Evolutionary conservation across 139 green algal genomes (phyloP), one percentile per base, ranked within the genome.

Genomic region (Coelastrella sp.): DNA sequence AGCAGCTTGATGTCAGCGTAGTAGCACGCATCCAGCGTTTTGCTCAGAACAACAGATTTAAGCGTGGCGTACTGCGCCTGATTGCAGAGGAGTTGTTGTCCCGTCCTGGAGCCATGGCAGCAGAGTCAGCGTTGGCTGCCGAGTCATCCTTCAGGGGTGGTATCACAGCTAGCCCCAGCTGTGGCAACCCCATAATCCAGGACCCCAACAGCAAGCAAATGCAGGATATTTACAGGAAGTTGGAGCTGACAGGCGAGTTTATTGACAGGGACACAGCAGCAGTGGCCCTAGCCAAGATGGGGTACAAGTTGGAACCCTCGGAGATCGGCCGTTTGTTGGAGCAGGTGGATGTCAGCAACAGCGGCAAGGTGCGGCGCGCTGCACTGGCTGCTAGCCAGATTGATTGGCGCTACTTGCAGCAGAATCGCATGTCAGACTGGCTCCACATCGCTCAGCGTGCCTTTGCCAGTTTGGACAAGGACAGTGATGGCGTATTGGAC

Each of bases 11-110:
- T 60, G 78, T 90, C 27, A 90, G 27, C 27, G 96, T 99, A 80
- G 96, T 99, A 59, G 94, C 96, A 65, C 95, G 96, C 78, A 96
- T 98, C 56, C 95, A 98, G 95, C 93, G 97, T 73, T 98, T 95
- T 91, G 92, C 90, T 7, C 91, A 89, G 12, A 90, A 74, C 90
- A 92, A 78, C 87, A 60, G 92, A 6, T 89, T 99, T 73, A 96
- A 97, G 93, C 94, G 96, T 78, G 95, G 92, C 68, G 96, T 99
- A 87, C 94, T 98, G 91, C 95, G 98, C 90, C 91, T 96, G 25
- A 98, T 99, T 70, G 96, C 96, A 1, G 91, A 92, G 72, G 97
- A 98, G 94, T 85, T 98, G 86, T 87, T 98, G 68, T 60, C 84
- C 0, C 76, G 73, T 17, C 68, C 84, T 57, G 84, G 76, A 5